Evolutionary conservation across 1,284 basidiomycete species (phyloP).

Genomic region (Heterobasidion occidentale): DNA sequence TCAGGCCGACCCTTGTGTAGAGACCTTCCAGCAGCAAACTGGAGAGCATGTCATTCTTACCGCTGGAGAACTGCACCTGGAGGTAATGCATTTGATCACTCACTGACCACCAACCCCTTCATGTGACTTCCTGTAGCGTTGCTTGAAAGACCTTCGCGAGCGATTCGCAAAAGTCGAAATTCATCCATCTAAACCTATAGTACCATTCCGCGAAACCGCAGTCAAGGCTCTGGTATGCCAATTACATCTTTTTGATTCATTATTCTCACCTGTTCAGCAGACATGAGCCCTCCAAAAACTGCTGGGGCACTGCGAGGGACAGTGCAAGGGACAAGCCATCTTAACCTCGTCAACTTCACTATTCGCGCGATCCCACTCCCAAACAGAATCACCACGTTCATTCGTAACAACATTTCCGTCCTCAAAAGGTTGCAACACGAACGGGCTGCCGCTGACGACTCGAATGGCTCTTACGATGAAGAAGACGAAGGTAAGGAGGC

Average conservation of each 20-base stretch:
- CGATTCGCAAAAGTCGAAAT: slow-evolving; percentile 92
- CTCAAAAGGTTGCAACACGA: slow-evolving; percentile 50
- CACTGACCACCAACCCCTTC: slow-evolving; percentile 4
- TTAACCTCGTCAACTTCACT: slow-evolving; percentile 75
- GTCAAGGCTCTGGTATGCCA: slow-evolving; percentile 65
- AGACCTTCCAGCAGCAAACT: slow-evolving; percentile 94
- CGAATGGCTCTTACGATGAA: slow-evolving; percentile 29
- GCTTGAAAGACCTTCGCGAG: slow-evolving; percentile 91
- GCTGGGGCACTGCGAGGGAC: slow-evolving; percentile 72
- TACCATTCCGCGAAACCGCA: slow-evolving; percentile 96
- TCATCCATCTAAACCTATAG: slow-evolving; percentile 91
- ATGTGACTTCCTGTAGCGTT: slow-evolving; percentile 52
- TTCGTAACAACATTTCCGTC: slow-evolving; percentile 64
- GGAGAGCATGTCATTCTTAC: slow-evolving; percentile 97
- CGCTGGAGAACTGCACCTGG: slow-evolving; percentile 94
- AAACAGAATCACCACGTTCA: slow-evolving; percentile 55
- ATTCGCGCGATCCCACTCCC: slow-evolving; percentile 84
- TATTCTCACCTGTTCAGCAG: slow-evolving; percentile 22
- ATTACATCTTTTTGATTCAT: background rate
- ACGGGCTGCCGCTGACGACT: slow-evolving; percentile 22
- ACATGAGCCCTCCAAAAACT: slow-evolving; percentile 86
- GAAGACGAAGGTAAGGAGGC: slow-evolving; percentile 27
- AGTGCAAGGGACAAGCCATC: slow-evolving; percentile 60
- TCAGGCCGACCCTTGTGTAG: slow-evolving; percentile 96
- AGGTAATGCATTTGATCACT: slow-evolving; percentile 36